phyloP scores from a whole-genome alignment of 129 eudicot genomes.

The Logfia minima region DNA sequence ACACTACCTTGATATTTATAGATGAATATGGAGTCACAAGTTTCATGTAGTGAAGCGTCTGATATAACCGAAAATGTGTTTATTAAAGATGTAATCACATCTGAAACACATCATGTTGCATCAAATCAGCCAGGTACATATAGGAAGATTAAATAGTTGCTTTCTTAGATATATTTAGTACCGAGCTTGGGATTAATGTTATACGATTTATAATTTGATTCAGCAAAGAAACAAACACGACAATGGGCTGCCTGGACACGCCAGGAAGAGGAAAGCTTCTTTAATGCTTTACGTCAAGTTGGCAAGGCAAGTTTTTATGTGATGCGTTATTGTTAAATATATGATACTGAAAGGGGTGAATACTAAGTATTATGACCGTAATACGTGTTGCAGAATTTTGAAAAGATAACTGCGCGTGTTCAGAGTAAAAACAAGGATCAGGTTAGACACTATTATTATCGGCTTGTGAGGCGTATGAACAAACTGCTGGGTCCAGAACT shows the following conservation, averaged over 20 bases:
- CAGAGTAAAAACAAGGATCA: conserved; percentile 97
- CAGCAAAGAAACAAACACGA: conserved; percentile 71
- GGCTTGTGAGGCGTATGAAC: conserved; percentile 94
- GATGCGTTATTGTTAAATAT: conserved; percentile 5
- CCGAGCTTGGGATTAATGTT: background rate
- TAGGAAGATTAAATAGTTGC: background rate
- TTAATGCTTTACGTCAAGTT: conserved; percentile 89
- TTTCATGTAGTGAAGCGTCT: conserved; percentile 32
- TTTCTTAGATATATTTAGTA: background rate
- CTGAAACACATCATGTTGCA: conserved; percentile 53
- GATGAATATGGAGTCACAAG: conserved; percentile 56
- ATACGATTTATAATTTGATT: conserved; percentile 9
- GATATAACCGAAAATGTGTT: conserved; percentile 36
- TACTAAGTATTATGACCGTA: background rate
- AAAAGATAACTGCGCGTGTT: conserved; percentile 83
- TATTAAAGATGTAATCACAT: conserved; percentile 43
- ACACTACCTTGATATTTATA: conserved; percentile 32
- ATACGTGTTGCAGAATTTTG: conserved; percentile 66
- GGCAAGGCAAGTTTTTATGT: conserved; percentile 67
- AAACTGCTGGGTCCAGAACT: conserved; percentile 86
- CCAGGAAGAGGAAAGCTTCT: conserved; percentile 90
- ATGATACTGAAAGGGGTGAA: conserved; percentile 1
- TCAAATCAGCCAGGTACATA: conserved; percentile 60
- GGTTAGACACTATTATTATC: conserved; percentile 95
- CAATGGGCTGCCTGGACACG: conserved; percentile 99